A percentile compares a stretch with the other conserved stretches of the same genome.
phyloP scores from a whole-genome alignment of 2,329 filamentous ascomycete species.

The Monosporascus ibericus region DNA sequence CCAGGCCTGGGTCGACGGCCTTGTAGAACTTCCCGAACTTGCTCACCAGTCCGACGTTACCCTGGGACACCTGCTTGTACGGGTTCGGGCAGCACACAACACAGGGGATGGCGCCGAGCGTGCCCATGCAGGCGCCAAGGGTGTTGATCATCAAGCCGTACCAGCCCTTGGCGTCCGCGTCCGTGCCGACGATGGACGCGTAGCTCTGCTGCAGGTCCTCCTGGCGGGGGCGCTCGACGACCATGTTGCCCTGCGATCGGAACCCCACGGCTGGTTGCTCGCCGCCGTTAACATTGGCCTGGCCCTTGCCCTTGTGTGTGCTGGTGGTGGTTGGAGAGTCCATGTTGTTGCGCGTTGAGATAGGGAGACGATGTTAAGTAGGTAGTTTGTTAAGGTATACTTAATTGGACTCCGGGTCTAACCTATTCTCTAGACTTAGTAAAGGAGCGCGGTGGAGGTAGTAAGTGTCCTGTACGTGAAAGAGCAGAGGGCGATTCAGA shows the following conservation, averaged over 20 bases:
- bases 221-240: constrained; percentile 71
- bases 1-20: constrained; percentile 91
- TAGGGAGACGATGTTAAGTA: neutral
- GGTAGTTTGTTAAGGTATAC: too few species aligned
- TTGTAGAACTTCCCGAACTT: constrained; percentile 94
- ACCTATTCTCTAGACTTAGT: neutral
- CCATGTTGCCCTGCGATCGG: constrained; percentile 50
- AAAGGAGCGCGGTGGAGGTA: too few species aligned
- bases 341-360: neutral
- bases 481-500: neutral
- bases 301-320: constrained; percentile 14
- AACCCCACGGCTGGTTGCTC: constrained; percentile 31
- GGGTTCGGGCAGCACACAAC: constrained; percentile 91
- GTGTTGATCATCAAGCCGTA: constrained; percentile 78
- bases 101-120: constrained; percentile 81
- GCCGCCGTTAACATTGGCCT: constrained; percentile 9
- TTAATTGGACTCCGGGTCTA: neutral
- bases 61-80: constrained; percentile 86
- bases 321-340: neutral
- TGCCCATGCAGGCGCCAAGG: constrained; percentile 70
- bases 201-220: constrained; percentile 84
- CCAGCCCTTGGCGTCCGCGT: constrained; percentile 73
- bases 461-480: too few species aligned
- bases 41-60: constrained; percentile 90
- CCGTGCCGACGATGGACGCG: constrained; percentile 57